These are phyloP conservation scores for Nakazawaea laoshanensis DNA, from an alignment of 805 yeast species.

Conservation along the genomic window DNA sequence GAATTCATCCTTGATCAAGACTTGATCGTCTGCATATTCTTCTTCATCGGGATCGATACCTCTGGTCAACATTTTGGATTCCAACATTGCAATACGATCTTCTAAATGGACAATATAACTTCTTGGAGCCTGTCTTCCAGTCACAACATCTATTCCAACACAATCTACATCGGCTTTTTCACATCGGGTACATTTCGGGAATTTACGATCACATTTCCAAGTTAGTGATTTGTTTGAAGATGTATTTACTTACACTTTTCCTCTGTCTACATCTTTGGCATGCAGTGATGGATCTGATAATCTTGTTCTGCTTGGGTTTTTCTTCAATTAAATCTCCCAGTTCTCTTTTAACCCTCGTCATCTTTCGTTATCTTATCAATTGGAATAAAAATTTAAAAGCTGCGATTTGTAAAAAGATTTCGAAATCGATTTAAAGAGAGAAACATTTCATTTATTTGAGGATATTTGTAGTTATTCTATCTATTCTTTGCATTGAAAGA, in stretches of 20 bases:
- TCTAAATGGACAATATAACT: conserved; percentile 71
- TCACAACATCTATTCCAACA: conserved; percentile 78
- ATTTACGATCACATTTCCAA: conserved; percentile 51
- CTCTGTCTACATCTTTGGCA: conserved; percentile 74
- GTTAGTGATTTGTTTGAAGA: neutral
- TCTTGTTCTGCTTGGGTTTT: conserved; percentile 15
- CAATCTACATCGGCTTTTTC: conserved; percentile 62
- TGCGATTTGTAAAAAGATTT: too few species aligned
- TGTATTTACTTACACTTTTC: conserved; percentile 28
- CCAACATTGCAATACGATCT: conserved; percentile 50
- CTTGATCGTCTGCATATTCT: neutral
- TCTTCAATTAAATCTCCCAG: neutral
- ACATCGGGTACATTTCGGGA: conserved; percentile 62
- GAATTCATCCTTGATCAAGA: conserved; percentile 2
- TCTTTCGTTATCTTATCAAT: neutral
- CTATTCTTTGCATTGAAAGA: neutral
- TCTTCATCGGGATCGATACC: conserved; percentile 28
- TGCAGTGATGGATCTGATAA: conserved; percentile 69
- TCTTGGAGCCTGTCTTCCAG: conserved; percentile 81
- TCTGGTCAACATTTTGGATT: conserved; percentile 33
- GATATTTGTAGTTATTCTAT: conserved; percentile 1
- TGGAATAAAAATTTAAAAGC: too few species aligned
- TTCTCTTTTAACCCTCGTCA: neutral
- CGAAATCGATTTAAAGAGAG: neutral
- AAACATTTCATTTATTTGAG: too few species aligned